Base-by-base conservation (phyloP, 2,329 filamentous ascomycete species). In the Lizonia empirigonia region DNA sequence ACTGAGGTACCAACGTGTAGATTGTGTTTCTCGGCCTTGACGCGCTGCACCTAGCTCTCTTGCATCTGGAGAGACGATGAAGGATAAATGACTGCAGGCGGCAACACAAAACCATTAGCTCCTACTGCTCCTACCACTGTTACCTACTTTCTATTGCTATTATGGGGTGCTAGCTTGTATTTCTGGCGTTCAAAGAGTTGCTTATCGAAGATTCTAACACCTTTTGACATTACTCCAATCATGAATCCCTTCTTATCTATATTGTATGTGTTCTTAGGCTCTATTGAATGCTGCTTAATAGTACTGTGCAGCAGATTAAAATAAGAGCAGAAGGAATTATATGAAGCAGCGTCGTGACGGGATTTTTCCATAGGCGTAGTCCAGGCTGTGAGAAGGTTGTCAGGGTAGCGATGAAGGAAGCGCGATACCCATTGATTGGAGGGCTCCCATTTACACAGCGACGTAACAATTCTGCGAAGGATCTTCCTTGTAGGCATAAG, bases 401-500 rank as follows among this genome's bases (percentile, higher is more conserved):
- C 8, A 27, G 24, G 13, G 24, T 27, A 12, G 13, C 24, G 8
- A 27, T 27, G 8, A 27, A 27, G 24, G 24, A 27, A 27, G 8
- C 24, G 2, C 7, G 3, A 12, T 18, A 39, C 36, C 36, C 12
- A 39, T 5, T 8, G 12, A 35, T 35, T 19, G 5, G 18, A 35
- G 13, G 29, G 29, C 29, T 32, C 29, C 15, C 13, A 32, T 15
- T 12, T n/a, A 32, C 8, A 9, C 9, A 35, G 13, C 3, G 10
- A 16, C 18, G 10, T 20, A 2, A n/a, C 9, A 35, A 35, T 19
- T 19, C 22, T 35, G 7, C 5, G 22, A 7, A 35, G 18, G 7
- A 32, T 35, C 30, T 30, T 16, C 18, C 39, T 42, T 34, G 27
- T 42, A 42, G 29, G 39, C n/a, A 15, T 12, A 22, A 44, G 30